Base-by-base conservation (phyloP, 106 monocot genomes). In the Acorus calamus region DNA sequence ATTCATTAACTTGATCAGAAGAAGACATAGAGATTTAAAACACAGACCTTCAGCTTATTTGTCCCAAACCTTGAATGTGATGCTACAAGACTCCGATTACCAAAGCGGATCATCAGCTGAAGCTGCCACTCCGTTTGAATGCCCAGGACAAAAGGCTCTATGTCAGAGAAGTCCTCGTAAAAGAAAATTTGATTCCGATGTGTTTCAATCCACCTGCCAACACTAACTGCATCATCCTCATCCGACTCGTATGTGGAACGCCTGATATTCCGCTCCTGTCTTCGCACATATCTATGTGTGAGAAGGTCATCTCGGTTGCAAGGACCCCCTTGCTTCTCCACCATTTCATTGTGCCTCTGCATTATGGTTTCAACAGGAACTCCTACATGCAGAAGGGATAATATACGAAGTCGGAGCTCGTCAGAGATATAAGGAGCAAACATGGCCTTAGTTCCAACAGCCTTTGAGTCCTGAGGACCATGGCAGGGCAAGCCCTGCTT, bases 361-460 rank as follows among this genome's bases (percentile, higher is more conserved):
- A 96, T 96, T 59, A 96, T 96, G n/a, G 87, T 91, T 67, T 96
- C 96, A 8, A 96, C 96, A 56, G 96, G 91, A 72, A 96, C 76
- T 3, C 96, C 96, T 75, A 88, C 96, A 78, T 85, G 69, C 5
- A 96, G 68, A 41, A 96, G 73, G 57, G 91, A 91, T 62, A 74
- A 78, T 55, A 96, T 67, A 54, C 87, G 90, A 66, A 96, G 83
- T 46, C 84, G 87, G 13, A 96, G 69, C 52, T 87, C 94, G 60
- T 96, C 90, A 4, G 94, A 96, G 57, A 87, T 91, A 66, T 86
- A 87, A 4, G 90, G 90, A 9, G 94, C 87, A 70, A 84, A 96
- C 90, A 87, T 84, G 7, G 90, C 94, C 41, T 67, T 53, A 6
- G 94, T 94, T n/a, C 94, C 94, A 55, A 70, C 78, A 61, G 94